phyloP scores from a whole-genome alignment of 1,284 basidiomycete genomes.

The Fistulinella cinereoalba region DNA sequence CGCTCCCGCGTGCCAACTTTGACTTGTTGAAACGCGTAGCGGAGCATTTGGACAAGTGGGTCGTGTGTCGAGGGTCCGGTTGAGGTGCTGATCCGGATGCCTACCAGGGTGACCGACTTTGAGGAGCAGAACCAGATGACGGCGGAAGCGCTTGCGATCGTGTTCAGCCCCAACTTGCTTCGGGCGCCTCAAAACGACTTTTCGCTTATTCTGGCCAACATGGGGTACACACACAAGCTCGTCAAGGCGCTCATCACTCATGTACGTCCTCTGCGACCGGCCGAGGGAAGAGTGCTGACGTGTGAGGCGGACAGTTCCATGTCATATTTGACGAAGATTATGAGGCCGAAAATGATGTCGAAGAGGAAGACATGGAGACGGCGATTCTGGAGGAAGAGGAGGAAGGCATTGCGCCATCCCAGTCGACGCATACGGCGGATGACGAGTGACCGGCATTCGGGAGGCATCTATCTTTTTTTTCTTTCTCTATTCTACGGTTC shows the following conservation, averaged over 20 bases:
- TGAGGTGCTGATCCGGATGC: neutral
- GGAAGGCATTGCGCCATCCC: conserved; percentile 33
- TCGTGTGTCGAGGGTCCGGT: conserved; percentile 9
- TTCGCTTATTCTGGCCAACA: conserved; percentile 70
- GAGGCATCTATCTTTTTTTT: conserved; percentile 13
- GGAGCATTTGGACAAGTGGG: conserved; percentile 79
- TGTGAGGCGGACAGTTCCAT: conserved; percentile 38
- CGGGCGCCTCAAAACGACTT: conserved; percentile 72
- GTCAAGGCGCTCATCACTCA: conserved; percentile 78
- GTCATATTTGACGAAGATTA: conserved; percentile 50
- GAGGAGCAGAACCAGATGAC: conserved; percentile 87
- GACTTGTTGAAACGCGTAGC: conserved; percentile 70
- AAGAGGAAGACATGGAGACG: conserved; percentile 46
- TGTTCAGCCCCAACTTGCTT: conserved; percentile 77
- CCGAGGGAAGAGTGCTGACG: neutral
- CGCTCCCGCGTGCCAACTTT: conserved; percentile 68
- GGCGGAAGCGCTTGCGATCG: conserved; percentile 75
- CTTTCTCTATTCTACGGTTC: neutral
- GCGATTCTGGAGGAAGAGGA: conserved; percentile 50
- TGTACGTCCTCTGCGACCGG: conserved; percentile 43
- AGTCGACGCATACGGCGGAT: conserved; percentile 18
- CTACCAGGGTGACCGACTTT: conserved; percentile 70
- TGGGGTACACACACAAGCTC: conserved; percentile 71
- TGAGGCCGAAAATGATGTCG: conserved; percentile 42
- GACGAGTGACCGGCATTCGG: conserved; percentile 20